These are phyloP conservation scores for Phytopythium boreale DNA, from an alignment of 352 stramenopile species.

Conservation along the genomic window DNA sequence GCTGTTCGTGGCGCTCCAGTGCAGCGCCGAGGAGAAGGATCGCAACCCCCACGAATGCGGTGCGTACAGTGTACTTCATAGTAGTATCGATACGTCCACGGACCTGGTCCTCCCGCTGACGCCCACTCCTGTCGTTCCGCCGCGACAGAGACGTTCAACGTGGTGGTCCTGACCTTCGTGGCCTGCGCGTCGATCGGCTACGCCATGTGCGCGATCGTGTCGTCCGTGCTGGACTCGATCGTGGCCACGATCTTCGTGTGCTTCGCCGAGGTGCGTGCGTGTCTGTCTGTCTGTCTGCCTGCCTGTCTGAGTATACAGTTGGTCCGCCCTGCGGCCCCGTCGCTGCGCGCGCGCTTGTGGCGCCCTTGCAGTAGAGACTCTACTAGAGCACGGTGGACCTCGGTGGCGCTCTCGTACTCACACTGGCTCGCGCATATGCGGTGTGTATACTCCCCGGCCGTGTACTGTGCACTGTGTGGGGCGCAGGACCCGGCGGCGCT, in stretches of 20 bases:
- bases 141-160: conserved; percentile 76
- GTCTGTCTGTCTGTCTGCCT: neutral
- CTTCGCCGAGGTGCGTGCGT: conserved; percentile 73
- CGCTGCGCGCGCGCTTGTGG: conserved; percentile 2
- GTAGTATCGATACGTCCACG: neutral
- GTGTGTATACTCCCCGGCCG: neutral
- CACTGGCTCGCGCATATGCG: conserved; percentile 7
- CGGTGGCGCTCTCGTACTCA: conserved; percentile 10
- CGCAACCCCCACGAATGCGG: conserved; percentile 48
- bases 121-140: neutral
- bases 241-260: conserved; percentile 87
- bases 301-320: neutral
- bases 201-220: conserved; percentile 83
- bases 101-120: neutral
- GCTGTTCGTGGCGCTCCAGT: conserved; percentile 70
- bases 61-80: conserved; percentile 32
- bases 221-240: conserved; percentile 79
- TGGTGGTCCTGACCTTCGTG: conserved; percentile 75
- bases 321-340: conserved; percentile 1
- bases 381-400: neutral
- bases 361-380: too few relatives aligned
- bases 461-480: too few relatives aligned
- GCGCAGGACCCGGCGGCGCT: conserved; percentile 62
- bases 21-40: conserved; percentile 44
- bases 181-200: conserved; percentile 73